Conservation (phyloP, 805 yeast species). For the Ogataea chonburiensis region DNA sequence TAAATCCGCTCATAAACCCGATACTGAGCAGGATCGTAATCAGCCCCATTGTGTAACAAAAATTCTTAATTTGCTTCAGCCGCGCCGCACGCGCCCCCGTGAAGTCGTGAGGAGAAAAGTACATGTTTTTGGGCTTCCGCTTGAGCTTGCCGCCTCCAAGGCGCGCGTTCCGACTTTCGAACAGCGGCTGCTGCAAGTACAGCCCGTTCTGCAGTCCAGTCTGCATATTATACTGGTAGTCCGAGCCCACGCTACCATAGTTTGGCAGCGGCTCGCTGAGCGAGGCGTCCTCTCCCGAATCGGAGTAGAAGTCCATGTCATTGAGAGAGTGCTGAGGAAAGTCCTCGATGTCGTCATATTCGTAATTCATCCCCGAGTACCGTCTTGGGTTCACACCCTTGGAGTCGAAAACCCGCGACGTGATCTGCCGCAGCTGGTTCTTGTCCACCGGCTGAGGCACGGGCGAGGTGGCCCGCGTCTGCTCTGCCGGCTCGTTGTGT, state of each 20-base stretch:
- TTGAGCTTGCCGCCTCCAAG: conserved; percentile 16
- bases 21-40: conserved; percentile 54
- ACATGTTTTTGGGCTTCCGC: conserved; percentile 27
- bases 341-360: conserved; percentile 51
- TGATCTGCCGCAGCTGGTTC: conserved; percentile 47
- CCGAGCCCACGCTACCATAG: conserved; percentile 20
- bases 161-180: conserved; percentile 16
- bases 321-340: conserved; percentile 17
- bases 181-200: conserved; percentile 12
- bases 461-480: conserved; percentile 5
- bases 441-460: conserved; percentile 9
- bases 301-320: conserved; percentile 26
- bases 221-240: conserved; percentile 11
- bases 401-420: conserved; percentile 70
- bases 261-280: conserved; percentile 18
- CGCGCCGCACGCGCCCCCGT: conserved; percentile 33
- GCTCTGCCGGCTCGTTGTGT: conserved; percentile 4
- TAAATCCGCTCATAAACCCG: conserved; percentile 81
- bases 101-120: conserved; percentile 39
- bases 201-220: conserved; percentile 6
- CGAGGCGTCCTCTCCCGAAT: conserved; percentile 28
- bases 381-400: conserved; percentile 71
- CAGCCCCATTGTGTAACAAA: conserved; percentile 44
- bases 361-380: conserved; percentile 56
- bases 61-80: conserved; percentile 30